Evolutionary conservation across 169 alveolate genomes (phyloP), one percentile per base, ranked within the genome.

Genomic region (Cryptosporidium sp.): DNA sequence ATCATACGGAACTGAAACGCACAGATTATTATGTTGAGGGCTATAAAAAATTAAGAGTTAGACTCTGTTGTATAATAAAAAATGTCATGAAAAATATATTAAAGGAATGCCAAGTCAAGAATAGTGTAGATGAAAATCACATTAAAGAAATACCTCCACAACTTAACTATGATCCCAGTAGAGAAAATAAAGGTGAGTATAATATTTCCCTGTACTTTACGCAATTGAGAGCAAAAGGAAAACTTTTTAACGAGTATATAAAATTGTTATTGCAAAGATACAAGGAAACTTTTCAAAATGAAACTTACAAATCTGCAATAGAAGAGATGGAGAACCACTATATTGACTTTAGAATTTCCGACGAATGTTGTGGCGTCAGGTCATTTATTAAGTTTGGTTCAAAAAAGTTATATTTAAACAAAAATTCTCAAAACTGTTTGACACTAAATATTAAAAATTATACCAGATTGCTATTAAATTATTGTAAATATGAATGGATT

Each of bases 401-500:
- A n/a, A 37, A 58, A 14, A 69, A 73, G 7, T 9, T 26, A 3
- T 62, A 41, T 45, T 23, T 26, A 9, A n/a, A 31, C 4, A 80
- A 37, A 23, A 62, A 26, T 3, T 48, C 80, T 12, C 21, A 58
- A 45, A 62, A 37, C 21, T 41, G 89, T 80, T 14, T 65, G 41
- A 39, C 68, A 26, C 23, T 65, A 18, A 59, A 62, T 41, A 61
- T 80, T 26, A 61, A 80, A 59, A 80, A 62, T 59, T 65, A 29
- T 23, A 80, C 89, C 29, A 80, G 74, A 33, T 14, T 80, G 18
- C 80, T 73, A 5, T 62, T 80, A 31, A 80, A 45, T 9, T 80
- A 80, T 26, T 80, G 89, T 21, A 80, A 80, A 43, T 80, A 67
- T 39, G 89, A 80, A 45, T 80, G 89, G 89, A 37, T 29, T 0